Evolutionary conservation across 495 filamentous ascomycete genomes (phyloP).

Genomic region (Saxophila tyrrhenica): DNA sequence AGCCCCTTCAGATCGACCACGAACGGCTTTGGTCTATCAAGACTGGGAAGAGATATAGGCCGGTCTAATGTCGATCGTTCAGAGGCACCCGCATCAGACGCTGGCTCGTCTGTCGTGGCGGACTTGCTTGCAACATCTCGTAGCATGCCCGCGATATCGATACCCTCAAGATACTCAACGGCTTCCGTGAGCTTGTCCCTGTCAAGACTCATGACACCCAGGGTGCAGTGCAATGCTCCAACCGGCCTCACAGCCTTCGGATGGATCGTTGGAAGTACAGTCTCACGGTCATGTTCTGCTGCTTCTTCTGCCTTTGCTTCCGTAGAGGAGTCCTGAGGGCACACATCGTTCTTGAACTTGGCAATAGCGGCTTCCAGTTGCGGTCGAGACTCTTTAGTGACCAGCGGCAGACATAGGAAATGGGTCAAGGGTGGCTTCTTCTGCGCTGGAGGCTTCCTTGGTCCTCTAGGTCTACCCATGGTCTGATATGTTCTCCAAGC

Average conservation of each 20-base stretch:
- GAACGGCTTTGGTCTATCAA: constrained; percentile 1
- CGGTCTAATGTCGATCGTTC: constrained; percentile 3
- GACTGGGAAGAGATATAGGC: constrained; percentile 4
- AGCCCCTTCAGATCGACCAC: constrained; percentile 24
- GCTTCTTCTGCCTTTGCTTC: not conserved
- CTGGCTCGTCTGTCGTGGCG: not conserved
- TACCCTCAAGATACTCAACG: constrained; percentile 38
- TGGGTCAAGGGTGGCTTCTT: constrained; percentile 56
- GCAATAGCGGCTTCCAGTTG: constrained; percentile 51
- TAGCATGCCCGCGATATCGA: constrained; percentile 46
- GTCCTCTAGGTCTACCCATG: constrained; percentile 8
- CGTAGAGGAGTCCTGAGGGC: not conserved
- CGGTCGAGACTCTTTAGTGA: constrained; percentile 47
- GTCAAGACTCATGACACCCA: constrained; percentile 75
- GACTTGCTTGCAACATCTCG: constrained; percentile 1
- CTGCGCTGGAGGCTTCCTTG: not conserved
- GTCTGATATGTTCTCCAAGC: not conserved
- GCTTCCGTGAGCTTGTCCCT: constrained; percentile 49
- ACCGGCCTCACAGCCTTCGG: constrained; percentile 60
- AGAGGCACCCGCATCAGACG: not conserved
- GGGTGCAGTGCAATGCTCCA: constrained; percentile 71
- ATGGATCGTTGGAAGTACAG: constrained; percentile 29
- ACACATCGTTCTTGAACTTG: constrained; percentile 48
- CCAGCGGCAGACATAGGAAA: constrained; percentile 76
- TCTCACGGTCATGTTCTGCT: not conserved